phyloP scores from a whole-genome alignment of 352 stramenopile genomes.

The Phytophthora colocasiae region DNA sequence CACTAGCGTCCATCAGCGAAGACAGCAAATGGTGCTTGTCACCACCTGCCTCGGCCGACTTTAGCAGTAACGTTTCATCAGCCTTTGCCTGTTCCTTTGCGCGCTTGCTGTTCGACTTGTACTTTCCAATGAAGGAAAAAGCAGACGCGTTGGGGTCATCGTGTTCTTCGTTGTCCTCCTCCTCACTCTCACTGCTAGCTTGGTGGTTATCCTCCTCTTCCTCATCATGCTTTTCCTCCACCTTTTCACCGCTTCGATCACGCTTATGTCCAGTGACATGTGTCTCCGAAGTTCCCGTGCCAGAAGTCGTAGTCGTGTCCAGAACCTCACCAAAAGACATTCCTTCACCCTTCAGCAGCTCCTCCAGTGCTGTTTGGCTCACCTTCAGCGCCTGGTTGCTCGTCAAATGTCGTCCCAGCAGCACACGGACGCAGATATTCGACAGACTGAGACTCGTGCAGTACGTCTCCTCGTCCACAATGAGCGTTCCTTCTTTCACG shows the following conservation, averaged over 20 bases:
- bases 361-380: conserved; percentile 85
- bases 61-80: conserved; percentile 38
- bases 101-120: conserved; percentile 50
- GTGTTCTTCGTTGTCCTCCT: conserved; percentile 38
- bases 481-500: conserved; percentile 88
- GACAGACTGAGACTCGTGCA: conserved; percentile 76
- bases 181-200: conserved; percentile 43
- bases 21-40: conserved; percentile 45
- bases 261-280: conserved; percentile 30
- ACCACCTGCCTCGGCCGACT: conserved; percentile 19
- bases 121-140: conserved; percentile 81
- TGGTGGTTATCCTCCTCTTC: conserved; percentile 20
- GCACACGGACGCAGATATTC: conserved; percentile 83
- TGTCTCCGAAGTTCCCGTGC: neutral
- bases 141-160: conserved; percentile 45
- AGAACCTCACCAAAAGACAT: conserved; percentile 70
- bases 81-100: conserved; percentile 28
- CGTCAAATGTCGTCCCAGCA: conserved; percentile 76
- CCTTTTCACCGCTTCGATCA: conserved; percentile 27
- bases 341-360: conserved; percentile 77
- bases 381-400: conserved; percentile 88
- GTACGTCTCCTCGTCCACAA: conserved; percentile 88
- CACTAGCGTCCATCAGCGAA: conserved; percentile 54
- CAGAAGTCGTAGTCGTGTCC: conserved; percentile 36
- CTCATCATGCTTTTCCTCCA: conserved; percentile 23